Evolutionary conservation across 73 alveolate genomes (phyloP).

Genomic region (Tetrahymena borealis): DNA sequence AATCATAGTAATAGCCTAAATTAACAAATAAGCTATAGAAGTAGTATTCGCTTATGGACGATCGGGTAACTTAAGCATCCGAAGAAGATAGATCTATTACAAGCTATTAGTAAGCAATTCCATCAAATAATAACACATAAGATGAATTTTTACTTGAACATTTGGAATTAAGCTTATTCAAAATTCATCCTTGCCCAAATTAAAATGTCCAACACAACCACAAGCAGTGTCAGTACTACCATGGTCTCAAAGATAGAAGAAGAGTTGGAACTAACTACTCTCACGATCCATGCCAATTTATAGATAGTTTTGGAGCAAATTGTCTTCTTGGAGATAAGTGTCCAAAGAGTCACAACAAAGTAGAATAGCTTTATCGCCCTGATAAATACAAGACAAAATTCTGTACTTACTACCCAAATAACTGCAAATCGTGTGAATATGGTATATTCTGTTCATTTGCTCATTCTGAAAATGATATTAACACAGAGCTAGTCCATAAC

Average conservation of each 20-base stretch:
- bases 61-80: neutral
- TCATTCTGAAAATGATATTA: conserved; percentile 70
- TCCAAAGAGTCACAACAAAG: conserved; percentile 70
- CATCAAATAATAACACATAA: neutral
- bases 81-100: neutral
- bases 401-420: conserved; percentile 67
- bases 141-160: conserved; percentile 13
- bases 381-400: conserved; percentile 79
- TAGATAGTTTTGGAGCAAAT: conserved; percentile 46
- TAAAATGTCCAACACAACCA: conserved; percentile 53
- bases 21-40: neutral
- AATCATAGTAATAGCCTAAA: neutral
- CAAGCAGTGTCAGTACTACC: conserved; percentile 68
- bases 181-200: conserved; percentile 64
- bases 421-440: conserved; percentile 68
- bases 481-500: conserved; percentile 66
- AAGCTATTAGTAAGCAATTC: neutral
- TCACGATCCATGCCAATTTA: conserved; percentile 60
- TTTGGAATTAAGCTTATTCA: conserved; percentile 54
- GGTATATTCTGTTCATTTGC: conserved; percentile 84
- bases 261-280: conserved; percentile 37
- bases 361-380: conserved; percentile 77
- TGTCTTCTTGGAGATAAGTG: conserved; percentile 73
- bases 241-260: conserved; percentile 61
- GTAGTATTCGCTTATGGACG: neutral